Percentiles rank a stretch among this genome's conserved stretches.
phyloP scores from a whole-genome alignment of 2,329 filamentous ascomycete species.

The Sclerotiophoma versabilis region DNA sequence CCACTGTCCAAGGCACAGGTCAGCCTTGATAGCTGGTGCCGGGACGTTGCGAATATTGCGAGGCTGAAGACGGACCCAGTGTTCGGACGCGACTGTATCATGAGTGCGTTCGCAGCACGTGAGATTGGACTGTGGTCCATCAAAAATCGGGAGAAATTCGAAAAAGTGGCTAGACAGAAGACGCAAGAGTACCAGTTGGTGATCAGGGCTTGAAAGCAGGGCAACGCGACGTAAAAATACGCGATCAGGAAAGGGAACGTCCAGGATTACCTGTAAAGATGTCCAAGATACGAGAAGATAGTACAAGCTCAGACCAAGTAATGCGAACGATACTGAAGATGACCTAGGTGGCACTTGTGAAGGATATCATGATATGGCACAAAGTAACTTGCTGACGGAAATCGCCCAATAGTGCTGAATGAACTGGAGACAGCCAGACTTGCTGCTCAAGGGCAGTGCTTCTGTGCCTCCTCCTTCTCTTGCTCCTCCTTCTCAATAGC shows the following conservation, averaged over 20 bases:
- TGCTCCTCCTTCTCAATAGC: slow-evolving; percentile 52
- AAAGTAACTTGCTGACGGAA: neutral
- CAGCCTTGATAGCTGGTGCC: slow-evolving; percentile 39
- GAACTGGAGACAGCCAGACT: neutral
- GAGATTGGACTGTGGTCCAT: slow-evolving; percentile 58
- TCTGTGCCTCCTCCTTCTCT: slow-evolving; percentile 20
- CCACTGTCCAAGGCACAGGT: slow-evolving; percentile 41
- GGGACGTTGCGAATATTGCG: slow-evolving; percentile 23
- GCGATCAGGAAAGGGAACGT: neutral
- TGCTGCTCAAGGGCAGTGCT: neutral
- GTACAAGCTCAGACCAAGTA: neutral
- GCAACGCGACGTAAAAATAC: neutral
- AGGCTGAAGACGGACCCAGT: slow-evolving; percentile 22
- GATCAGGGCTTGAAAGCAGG: neutral
- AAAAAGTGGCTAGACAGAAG: slow-evolving; percentile 46
- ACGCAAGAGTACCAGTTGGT: slow-evolving; percentile 34
- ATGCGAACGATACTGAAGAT: neutral
- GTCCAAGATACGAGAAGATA: neutral
- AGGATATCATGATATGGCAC: neutral
- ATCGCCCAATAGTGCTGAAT: neutral
- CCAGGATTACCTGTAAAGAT: neutral
- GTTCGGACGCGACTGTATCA: slow-evolving; percentile 57
- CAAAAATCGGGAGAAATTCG: slow-evolving; percentile 48
- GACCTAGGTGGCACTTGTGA: neutral
- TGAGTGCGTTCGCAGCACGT: slow-evolving; percentile 59